Evolutionary conservation across 163 green algal genomes (phyloP), one percentile per base, ranked within the genome.

Genomic region (Volvox carteri): DNA sequence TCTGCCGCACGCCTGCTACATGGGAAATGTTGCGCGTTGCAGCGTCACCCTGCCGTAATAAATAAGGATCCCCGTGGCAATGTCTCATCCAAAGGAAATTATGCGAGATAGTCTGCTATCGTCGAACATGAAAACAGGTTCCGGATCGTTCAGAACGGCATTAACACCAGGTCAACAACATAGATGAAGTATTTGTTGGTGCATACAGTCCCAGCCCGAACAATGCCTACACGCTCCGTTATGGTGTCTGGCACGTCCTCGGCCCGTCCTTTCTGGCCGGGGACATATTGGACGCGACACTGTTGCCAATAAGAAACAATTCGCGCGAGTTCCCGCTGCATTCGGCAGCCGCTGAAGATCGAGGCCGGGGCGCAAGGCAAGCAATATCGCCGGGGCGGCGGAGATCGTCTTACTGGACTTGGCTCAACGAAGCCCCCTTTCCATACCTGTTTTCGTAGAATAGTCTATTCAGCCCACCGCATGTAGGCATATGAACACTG

Each of bases 161-260:
- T n/a, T 78, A n/a, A 37, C 11, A 78, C 25, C 37, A 78, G 19
- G 70, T 78, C 70, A 78, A 52, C 70, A 39, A 56, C 70, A 37
- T 39, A 78, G 39, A 56, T 54, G 21, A 78, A 33, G 39, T 78
- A 30, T 54, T 41, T 56, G 37, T 37, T 52, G n/a, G 39, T 78
- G 37, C 70, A 54, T 54, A 78, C 21, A 37, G 39, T 78, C 41
- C 39, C 37, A 78, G 37, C 37, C 70, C 12, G 37, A 54, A 54
- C 70, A 78, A 78, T 33, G 33, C 30, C 65, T 75, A 44, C 2
- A 33, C 7, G 65, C 30, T 75, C 12, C 62, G 58, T 46, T 19
- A 4, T n/a, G 30, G n/a, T 42, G 33, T 75, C 30, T 75, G 30
- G 5, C 30, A 19, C 65, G 65, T 75, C 65, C 3, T 48, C 65